Conservation (phyloP, 2,329 filamentous ascomycete genomes). For the Fusarium compactum region DNA sequence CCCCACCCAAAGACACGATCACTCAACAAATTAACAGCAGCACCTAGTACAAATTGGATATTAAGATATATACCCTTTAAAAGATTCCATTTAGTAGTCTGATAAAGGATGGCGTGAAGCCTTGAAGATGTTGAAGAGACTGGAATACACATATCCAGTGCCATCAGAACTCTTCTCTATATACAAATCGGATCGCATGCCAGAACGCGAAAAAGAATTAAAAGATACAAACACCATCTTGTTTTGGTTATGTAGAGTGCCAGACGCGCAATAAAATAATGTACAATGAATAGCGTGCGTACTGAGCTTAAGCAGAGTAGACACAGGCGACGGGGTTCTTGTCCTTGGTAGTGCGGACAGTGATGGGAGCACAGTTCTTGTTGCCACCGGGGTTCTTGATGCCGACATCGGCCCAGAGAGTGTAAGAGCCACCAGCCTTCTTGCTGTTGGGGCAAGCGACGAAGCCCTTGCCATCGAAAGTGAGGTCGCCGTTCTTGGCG, state of each 20-base stretch:
- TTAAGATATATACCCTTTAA: neutral
- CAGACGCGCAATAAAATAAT: neutral
- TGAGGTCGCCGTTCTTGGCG: conserved; percentile 57
- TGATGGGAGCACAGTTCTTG: conserved; percentile 54
- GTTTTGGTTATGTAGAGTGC: neutral
- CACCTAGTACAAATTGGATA: neutral
- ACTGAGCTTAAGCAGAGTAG: neutral
- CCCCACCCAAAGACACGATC: neutral
- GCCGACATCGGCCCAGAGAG: conserved; percentile 53
- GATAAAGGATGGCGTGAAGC: neutral
- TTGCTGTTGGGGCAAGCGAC: conserved; percentile 65
- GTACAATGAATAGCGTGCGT: neutral
- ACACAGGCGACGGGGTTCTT: conserved; percentile 46
- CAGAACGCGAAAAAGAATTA: neutral
- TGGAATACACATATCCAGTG: neutral
- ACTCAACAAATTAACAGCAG: neutral
- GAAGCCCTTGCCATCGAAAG: conserved; percentile 59
- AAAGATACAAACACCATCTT: neutral
- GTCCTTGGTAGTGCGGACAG: conserved; percentile 46
- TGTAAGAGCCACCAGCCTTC: conserved; percentile 54
- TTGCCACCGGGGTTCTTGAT: conserved; percentile 52
- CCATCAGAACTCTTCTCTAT: neutral
- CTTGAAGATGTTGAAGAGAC: neutral
- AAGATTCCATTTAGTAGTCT: neutral
- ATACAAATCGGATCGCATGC: neutral